phyloP scores from a whole-genome alignment of 768 basidiomycete species.

The Mrakia hoshinonis region DNA sequence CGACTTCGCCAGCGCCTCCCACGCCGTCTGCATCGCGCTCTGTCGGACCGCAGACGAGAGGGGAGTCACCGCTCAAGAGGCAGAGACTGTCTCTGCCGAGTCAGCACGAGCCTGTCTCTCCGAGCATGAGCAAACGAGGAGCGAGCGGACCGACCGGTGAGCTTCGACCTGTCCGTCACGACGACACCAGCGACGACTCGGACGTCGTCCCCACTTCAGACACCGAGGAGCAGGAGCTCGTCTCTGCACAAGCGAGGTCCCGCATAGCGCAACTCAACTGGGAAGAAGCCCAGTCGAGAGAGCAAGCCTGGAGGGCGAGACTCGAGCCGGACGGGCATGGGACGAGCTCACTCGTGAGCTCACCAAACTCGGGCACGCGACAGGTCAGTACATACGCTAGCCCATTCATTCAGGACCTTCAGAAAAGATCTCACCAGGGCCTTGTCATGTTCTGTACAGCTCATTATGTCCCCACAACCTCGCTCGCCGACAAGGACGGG shows the following conservation, averaged over 20 bases:
- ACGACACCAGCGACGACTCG: background rate
- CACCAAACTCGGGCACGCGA: no score
- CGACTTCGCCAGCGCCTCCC: no score
- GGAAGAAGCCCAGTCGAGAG: background rate
- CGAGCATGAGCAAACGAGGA: background rate
- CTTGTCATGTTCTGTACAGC: no score
- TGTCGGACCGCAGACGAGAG: background rate
- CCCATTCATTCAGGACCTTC: no score
- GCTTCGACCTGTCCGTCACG: background rate
- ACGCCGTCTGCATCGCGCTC: no score
- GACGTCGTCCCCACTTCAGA: conserved; percentile 4
- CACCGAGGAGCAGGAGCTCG: background rate
- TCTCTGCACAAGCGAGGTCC: background rate
- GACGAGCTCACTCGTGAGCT: background rate
- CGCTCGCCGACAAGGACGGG: no score
- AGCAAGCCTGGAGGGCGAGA: background rate
- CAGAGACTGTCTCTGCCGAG: background rate
- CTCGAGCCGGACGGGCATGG: background rate
- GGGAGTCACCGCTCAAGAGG: background rate
- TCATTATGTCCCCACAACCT: no score
- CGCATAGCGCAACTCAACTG: background rate
- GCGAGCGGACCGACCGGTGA: background rate
- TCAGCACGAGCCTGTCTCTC: background rate
- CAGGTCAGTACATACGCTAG: no score
- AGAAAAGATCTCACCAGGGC: no score